These are phyloP conservation scores for Populus alba DNA, from an alignment of 345 rosid species.

Conservation along the genomic window DNA sequence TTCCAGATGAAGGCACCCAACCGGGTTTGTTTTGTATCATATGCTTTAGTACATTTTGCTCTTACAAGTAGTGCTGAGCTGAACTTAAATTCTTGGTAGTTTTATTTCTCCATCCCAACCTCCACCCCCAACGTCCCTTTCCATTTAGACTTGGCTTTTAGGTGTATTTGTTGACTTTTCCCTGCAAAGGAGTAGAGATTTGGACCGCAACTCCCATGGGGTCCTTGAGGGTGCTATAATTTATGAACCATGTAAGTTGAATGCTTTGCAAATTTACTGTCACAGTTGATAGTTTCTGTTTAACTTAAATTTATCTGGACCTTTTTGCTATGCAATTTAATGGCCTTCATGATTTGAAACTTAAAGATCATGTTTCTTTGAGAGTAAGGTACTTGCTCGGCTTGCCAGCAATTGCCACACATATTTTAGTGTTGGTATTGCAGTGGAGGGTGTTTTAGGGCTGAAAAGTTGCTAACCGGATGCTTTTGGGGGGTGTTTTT, in stretches of 20 bases:
- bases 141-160: constrained; percentile 10
- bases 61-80: constrained; percentile 23
- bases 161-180: constrained; percentile 20
- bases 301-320: neutral
- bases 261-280: neutral
- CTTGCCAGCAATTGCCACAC: neutral
- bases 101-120: neutral
- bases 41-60: constrained; percentile 25
- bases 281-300: neutral
- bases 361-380: neutral
- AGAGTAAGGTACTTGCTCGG: neutral
- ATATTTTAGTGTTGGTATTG: neutral
- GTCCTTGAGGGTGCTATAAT: neutral
- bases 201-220: constrained; percentile 2
- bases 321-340: neutral
- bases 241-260: neutral
- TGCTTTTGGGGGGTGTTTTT: too few relatives aligned
- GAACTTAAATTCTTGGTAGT: constrained; percentile 19
- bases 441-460: neutral
- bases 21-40: constrained; percentile 37
- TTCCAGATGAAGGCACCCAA: constrained; percentile 16
- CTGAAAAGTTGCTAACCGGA: too few relatives aligned
- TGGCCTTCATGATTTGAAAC: neutral
- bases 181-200: constrained; percentile 18
- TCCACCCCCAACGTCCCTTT: neutral